Evolutionary conservation across 208 protist species (phyloP), one percentile per base, ranked within the genome.

Genomic region (Eutreptiella sp.): DNA sequence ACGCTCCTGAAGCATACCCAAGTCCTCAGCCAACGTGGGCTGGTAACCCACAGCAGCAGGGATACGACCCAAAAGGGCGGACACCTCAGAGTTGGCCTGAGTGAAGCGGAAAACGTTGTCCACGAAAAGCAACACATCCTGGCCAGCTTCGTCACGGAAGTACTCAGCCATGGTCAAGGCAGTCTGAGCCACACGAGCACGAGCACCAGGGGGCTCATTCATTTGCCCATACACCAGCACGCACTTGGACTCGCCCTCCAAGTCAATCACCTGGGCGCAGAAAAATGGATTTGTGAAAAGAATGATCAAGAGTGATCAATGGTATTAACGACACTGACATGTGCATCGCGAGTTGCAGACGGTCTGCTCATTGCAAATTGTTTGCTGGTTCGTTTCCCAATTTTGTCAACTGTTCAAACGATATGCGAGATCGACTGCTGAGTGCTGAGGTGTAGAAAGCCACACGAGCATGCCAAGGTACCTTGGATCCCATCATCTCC

Each of bases 61-160:
- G 78, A 98, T 98, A 80, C 95, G 92, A 65, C 93, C 94, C 5
- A 98, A 77, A 27, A 97, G 76, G 59, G 94, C 90, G 58, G 94
- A 97, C 84, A 98, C 92, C 79, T 98, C 94, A 32, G 94, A 96
- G 84, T 95, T 92, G 42, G 92, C 94, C 87, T 98, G 94, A 32
- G 94, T 97, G 81, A 97, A 98, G 53, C 95, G 85, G 92, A 98
- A 98, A 77, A 98, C 97, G 88, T 98, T 98, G 81, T 98, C 95
- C 70, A 98, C 94, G 83, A 98, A 98, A 36, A 98, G 84, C 19
- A 98, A 81, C 80, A 98, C 95, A 75, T 98, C 94, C 83, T 97
- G 94, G 48, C 90, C 90, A 72, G 95, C 87, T 47, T 87, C 85
- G 70, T 98, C 95, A 85, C 95, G 90, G 90, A 98, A 98, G 75